phyloP scores from a whole-genome alignment of 441 rosid genomes.

The Populus hybrid region DNA sequence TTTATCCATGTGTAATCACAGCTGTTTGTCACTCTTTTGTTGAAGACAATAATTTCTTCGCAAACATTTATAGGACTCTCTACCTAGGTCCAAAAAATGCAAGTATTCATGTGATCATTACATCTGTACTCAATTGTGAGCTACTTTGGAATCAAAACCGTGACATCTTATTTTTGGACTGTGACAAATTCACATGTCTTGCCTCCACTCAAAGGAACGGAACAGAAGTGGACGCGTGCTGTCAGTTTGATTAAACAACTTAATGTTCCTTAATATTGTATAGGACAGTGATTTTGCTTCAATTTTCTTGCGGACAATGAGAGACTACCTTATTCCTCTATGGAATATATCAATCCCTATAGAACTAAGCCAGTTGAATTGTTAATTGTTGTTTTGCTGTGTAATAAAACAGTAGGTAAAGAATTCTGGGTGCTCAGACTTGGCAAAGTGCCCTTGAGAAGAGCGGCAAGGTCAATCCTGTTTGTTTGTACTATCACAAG shows the following conservation, averaged over 20 bases:
- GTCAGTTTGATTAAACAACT: neutral
- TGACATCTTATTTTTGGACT: neutral
- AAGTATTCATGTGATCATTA: constrained; percentile 10
- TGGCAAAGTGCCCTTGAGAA: constrained; percentile 2
- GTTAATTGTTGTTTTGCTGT: neutral
- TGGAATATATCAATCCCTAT: neutral
- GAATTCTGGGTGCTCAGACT: constrained; percentile 7
- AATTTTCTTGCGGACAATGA: constrained; percentile 7
- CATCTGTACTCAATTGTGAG: neutral
- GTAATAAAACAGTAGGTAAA: constrained; percentile 20
- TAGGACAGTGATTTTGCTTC: neutral
- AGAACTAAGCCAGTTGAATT: neutral
- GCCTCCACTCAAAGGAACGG: too few species aligned
- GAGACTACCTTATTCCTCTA: constrained; percentile 7
- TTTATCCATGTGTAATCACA: neutral
- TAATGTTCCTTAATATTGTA: neutral
- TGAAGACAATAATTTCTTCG: neutral
- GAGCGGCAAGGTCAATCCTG: constrained; percentile 17
- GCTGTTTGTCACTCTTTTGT: neutral
- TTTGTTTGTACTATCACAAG: constrained; percentile 4
- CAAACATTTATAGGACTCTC: neutral
- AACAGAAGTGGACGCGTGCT: neutral
- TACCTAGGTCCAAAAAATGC: neutral
- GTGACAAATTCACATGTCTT: neutral
- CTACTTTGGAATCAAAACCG: neutral